A percentile compares a stretch with the other conserved stretches of the same genome.
Conservation (phyloP, 169 alveolate genomes). For the Cystoisospora suis region DNA sequence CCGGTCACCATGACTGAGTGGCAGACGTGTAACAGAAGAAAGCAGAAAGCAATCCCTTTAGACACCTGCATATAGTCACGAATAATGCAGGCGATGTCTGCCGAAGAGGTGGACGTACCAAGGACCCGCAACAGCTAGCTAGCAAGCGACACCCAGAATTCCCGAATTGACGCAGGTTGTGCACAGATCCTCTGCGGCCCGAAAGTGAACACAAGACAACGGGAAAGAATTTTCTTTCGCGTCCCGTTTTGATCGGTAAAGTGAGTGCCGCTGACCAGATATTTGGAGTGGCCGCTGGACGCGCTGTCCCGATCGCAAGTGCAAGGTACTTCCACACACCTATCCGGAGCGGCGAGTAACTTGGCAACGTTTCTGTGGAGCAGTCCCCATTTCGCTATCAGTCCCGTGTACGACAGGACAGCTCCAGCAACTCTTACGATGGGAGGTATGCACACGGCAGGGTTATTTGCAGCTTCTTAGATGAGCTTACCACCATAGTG, state of each 20-base stretch:
- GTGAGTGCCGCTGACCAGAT: too few species aligned
- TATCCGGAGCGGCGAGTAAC: neutral
- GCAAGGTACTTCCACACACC: neutral
- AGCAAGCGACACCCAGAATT: neutral
- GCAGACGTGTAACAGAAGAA: neutral
- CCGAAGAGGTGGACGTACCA: neutral
- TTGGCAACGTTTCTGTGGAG: neutral
- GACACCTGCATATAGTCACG: neutral
- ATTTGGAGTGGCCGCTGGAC: too few species aligned
- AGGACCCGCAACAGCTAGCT: neutral
- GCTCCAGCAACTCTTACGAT: neutral
- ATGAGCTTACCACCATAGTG: conserved; percentile 8
- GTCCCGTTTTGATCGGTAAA: too few species aligned
- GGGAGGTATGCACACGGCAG: too few species aligned
- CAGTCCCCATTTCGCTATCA: neutral
- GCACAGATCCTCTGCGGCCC: neutral
- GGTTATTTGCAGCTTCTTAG: too few species aligned
- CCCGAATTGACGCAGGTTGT: neutral
- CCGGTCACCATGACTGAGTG: conserved; percentile 7
- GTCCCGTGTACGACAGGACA: neutral
- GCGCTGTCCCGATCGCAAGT: neutral
- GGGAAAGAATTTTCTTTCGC: too few species aligned
- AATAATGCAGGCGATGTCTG: neutral
- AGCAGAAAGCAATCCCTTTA: neutral
- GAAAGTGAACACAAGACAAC: too few species aligned